Percentiles rank a stretch among this genome's conserved stretches.
These are phyloP conservation scores for Pseudonectria buxi DNA, from an alignment of 2,329 filamentous ascomycete species.

Conservation along the genomic window DNA sequence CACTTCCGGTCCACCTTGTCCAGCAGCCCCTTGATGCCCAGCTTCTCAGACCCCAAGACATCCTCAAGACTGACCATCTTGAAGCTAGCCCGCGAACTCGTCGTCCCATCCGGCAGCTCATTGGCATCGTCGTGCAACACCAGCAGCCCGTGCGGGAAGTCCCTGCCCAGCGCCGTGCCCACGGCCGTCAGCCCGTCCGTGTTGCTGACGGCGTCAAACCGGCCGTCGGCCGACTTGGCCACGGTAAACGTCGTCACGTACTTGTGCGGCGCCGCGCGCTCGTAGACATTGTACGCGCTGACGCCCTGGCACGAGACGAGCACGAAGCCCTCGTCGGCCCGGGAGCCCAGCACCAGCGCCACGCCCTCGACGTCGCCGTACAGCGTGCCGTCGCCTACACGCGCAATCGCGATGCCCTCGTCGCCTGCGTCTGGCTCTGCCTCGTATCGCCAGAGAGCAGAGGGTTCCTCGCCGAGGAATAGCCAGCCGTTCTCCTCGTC, in stretches of 20 bases:
- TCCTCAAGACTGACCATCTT: slow-evolving; percentile 40
- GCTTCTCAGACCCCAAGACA: slow-evolving; percentile 26
- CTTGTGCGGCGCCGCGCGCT: slow-evolving; percentile 40
- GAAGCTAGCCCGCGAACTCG: slow-evolving; percentile 41
- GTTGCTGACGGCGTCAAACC: slow-evolving; percentile 45
- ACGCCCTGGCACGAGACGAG: slow-evolving; percentile 47
- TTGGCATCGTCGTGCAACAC: slow-evolving; percentile 50
- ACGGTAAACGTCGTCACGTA: slow-evolving; percentile 45
- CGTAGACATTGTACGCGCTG: slow-evolving; percentile 46
- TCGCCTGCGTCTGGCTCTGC: slow-evolving; percentile 40
- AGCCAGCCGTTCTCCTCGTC: slow-evolving; percentile 45
- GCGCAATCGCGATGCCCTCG: slow-evolving; percentile 30
- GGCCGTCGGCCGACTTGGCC: slow-evolving; percentile 31
- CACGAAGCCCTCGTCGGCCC: slow-evolving; percentile 39
- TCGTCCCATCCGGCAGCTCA: slow-evolving; percentile 38
- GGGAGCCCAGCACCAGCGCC: slow-evolving; percentile 40
- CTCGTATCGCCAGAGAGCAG: slow-evolving; percentile 45
- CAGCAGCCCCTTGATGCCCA: slow-evolving; percentile 23
- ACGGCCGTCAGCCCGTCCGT: slow-evolving; percentile 46
- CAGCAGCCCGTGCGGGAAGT: slow-evolving; percentile 38
- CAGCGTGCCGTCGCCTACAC: slow-evolving; percentile 41
- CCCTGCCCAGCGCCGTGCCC: slow-evolving; percentile 33
- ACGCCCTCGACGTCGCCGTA: slow-evolving; percentile 49
- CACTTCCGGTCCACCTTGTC: slow-evolving; percentile 31
- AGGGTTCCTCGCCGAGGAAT: slow-evolving; percentile 46